Conservation (phyloP, 2,329 filamentous ascomycete species). For the Dendryphion nanum region DNA sequence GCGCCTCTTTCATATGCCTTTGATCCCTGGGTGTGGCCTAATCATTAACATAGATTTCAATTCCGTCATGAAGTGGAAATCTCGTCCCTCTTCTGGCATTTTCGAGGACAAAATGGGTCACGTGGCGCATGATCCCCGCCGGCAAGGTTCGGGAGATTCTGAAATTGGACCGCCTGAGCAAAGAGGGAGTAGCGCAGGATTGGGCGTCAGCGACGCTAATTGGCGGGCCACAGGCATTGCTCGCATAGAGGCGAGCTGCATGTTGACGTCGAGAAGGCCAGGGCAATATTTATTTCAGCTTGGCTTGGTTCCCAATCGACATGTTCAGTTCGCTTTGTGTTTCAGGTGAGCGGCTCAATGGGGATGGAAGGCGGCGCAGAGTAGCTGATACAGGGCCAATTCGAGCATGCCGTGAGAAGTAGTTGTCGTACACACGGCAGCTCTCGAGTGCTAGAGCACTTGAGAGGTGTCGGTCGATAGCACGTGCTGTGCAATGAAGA, state of each 20-base stretch:
- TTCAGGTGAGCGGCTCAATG: conserved; percentile 17
- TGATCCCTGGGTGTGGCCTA: no score
- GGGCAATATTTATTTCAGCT: conserved; percentile 5
- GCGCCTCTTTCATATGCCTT: no score
- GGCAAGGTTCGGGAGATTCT: neutral
- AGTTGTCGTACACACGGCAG: conserved; percentile 1
- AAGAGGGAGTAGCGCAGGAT: no score
- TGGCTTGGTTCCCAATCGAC: conserved; percentile 16
- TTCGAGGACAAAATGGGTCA: conserved; percentile 5
- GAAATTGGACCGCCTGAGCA: no score
- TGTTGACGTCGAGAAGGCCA: conserved; percentile 22
- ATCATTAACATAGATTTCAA: neutral
- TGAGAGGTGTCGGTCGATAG: conserved; percentile 7
- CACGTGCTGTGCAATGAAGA: conserved; percentile 23
- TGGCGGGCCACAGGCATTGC: conserved; percentile 4
- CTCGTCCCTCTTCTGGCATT: neutral
- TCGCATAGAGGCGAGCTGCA: conserved; percentile 17
- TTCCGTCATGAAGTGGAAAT: neutral
- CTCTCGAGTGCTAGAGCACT: neutral
- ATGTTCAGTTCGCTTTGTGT: conserved; percentile 14
- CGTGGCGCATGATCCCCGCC: conserved; percentile 11
- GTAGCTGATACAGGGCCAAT: conserved; percentile 1
- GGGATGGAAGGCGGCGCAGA: conserved; percentile 1
- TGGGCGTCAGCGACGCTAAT: conserved; percentile 1
- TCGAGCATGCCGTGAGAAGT: conserved; percentile 6